Conservation (phyloP, 148 eudicot species). For the Rhododendron vialii region DNA sequence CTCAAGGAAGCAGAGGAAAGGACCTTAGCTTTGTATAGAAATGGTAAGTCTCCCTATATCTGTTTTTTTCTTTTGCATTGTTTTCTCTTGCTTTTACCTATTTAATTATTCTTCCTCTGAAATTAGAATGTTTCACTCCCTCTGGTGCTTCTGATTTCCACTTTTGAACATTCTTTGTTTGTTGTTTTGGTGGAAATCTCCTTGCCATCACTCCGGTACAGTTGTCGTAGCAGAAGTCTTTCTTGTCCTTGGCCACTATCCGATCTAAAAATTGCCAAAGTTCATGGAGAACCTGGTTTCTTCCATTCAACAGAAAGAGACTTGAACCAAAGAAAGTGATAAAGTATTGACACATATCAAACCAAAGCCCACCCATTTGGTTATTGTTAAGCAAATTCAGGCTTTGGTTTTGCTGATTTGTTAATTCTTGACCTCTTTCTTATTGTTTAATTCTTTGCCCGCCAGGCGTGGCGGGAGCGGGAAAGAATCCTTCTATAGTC, state of each 20-base stretch:
- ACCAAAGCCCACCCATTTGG: background rate
- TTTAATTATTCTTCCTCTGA: background rate
- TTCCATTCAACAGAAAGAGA: background rate
- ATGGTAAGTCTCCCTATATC: slow-evolving; percentile 23
- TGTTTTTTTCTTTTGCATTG: background rate
- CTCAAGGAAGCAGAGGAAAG: slow-evolving; percentile 65
- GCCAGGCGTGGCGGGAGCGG: background rate
- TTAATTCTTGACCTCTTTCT: background rate
- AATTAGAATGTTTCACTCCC: background rate
- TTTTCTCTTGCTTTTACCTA: background rate
- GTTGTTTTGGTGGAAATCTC: background rate
- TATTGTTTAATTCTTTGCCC: background rate
- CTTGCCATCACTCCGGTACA: background rate
- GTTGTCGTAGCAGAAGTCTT: background rate
- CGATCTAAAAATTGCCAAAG: background rate
- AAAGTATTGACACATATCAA: background rate
- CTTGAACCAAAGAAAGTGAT: background rate
- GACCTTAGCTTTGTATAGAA: slow-evolving; percentile 27
- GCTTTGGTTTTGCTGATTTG: background rate
- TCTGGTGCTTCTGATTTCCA: background rate
- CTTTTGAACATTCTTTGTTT: background rate
- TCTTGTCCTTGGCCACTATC: background rate
- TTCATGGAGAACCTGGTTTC: background rate
- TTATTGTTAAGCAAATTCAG: background rate
- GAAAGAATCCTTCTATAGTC: background rate